Base-by-base conservation (phyloP, 164 flowering plant genomes). In the Warburgia ugandensis region DNA sequence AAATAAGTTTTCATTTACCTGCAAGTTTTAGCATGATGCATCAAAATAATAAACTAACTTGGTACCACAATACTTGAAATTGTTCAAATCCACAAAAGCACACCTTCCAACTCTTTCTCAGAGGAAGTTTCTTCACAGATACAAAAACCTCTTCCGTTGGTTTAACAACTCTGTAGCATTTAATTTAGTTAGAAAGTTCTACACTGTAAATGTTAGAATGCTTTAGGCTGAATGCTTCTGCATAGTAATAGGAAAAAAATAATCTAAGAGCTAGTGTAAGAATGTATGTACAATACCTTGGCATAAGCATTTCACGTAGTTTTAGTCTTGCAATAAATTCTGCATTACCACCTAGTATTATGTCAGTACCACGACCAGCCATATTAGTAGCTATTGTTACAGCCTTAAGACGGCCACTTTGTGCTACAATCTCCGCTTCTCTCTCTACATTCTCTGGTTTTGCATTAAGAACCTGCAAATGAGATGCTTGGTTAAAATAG, bases 291-390 rank as follows among this genome's bases (percentile, higher is more conserved):
- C 29, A 8, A 8, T 40, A 92, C 99, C 95, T 85, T 61, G 99
- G 99, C 96, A 92, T 88, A 52, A 92, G 87, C 56, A 92, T 78
- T 77, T 92, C 99, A 28, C 99, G 86, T 19, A 92, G 67, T 76
- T 92, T 92, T 68, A 92, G 59, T 49, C 95, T 78, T 46, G 95
- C 95, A 89, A 92, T 88, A 70, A 85, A 92, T 68, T 94, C 97
- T 40, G 97, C 87, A 83, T 94, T 94, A 12, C 99, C 99, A 52
- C 99, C 99, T 37, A 94, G 94, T 51, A 94, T 94, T 44, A 94
- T 94, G 67, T 94, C 99, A 39, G 99, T 89, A 38, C 99, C 99
- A 67, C 99, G 97, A 40, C 99, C 99, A 35, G 99, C 99, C 99
- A 89, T 94, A 66, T 94, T 94, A 25, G 99, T 94, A 39, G 99